phyloP scores from a whole-genome alignment of 2,329 filamentous ascomycete genomes.

The Alternaria burnsii region DNA sequence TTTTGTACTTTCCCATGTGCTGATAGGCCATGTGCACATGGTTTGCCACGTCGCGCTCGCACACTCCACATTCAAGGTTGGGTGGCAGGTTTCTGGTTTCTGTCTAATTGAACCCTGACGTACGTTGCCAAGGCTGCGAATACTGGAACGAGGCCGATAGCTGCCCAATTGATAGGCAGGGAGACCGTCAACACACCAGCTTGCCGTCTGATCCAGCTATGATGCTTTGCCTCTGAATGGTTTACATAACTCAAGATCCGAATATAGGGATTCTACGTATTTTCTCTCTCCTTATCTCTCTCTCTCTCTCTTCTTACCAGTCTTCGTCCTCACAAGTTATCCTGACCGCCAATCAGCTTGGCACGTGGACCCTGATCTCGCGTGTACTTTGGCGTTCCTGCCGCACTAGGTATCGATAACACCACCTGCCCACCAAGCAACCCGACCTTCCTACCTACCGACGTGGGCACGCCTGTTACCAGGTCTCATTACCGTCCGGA shows the following conservation, averaged over 20 bases:
- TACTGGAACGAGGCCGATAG: conserved; percentile 10
- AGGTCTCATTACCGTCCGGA: conserved; percentile 11
- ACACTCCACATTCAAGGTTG: not conserved
- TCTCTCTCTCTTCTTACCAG: conserved; percentile 4
- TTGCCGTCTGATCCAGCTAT: conserved; percentile 4
- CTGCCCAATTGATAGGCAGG: not conserved
- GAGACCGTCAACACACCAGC: conserved; percentile 1
- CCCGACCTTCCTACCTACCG: conserved; percentile 20
- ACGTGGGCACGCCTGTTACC: conserved; percentile 25
- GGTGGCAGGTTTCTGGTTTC: conserved; percentile 22
- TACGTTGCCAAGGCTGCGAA: conserved; percentile 26
- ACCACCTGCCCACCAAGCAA: conserved; percentile 22
- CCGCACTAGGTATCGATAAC: conserved; percentile 20
- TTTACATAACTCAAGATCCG: not conserved
- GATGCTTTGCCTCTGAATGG: not conserved
- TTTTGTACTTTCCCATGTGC: not conserved
- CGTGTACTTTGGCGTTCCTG: conserved; percentile 17
- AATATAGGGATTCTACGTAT: not conserved
- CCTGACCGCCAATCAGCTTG: conserved; percentile 37
- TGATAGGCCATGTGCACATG: not conserved
- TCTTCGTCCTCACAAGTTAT: not conserved
- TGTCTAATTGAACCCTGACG: conserved; percentile 22
- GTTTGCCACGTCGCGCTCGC: conserved; percentile 1
- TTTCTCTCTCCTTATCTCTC: not conserved
- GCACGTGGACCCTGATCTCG: conserved; percentile 42